phyloP scores from a whole-genome alignment of 257 asterid species.

The Solanum phureja region DNA sequence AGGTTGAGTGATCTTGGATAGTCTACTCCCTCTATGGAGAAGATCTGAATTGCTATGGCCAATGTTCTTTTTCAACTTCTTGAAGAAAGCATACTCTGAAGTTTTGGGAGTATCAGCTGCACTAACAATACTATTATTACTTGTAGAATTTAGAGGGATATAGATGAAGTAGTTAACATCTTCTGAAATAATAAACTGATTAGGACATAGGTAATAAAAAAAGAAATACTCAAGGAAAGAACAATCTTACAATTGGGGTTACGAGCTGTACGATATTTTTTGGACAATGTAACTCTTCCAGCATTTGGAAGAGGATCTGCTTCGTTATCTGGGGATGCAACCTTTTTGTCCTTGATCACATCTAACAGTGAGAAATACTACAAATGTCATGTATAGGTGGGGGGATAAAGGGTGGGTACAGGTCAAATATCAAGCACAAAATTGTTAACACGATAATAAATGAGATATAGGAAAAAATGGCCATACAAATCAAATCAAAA shows the following conservation, averaged over 20 bases:
- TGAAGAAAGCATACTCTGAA: conserved; percentile 74
- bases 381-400: neutral
- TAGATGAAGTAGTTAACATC: neutral
- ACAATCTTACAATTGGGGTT: conserved; percentile 26
- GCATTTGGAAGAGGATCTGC: conserved; percentile 13
- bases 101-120: conserved; percentile 72
- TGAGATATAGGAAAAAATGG: neutral
- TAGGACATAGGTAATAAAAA: neutral
- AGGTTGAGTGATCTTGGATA: conserved; percentile 8
- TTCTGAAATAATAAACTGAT: neutral
- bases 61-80: conserved; percentile 45
- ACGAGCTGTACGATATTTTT: conserved; percentile 17
- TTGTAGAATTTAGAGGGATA: neutral
- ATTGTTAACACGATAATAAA: neutral
- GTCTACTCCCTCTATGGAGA: conserved; percentile 14
- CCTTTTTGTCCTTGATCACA: conserved; percentile 37
- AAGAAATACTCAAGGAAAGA: neutral
- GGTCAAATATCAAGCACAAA: neutral
- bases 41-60: conserved; percentile 12
- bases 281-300: conserved; percentile 10
- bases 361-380: conserved; percentile 17
- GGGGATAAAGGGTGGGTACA: neutral
- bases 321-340: conserved; percentile 27
- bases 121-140: neutral
- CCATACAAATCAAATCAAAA: neutral